phyloP scores from a whole-genome alignment of 2,329 filamentous ascomycete genomes.

The Colletotrichum coccodes region DNA sequence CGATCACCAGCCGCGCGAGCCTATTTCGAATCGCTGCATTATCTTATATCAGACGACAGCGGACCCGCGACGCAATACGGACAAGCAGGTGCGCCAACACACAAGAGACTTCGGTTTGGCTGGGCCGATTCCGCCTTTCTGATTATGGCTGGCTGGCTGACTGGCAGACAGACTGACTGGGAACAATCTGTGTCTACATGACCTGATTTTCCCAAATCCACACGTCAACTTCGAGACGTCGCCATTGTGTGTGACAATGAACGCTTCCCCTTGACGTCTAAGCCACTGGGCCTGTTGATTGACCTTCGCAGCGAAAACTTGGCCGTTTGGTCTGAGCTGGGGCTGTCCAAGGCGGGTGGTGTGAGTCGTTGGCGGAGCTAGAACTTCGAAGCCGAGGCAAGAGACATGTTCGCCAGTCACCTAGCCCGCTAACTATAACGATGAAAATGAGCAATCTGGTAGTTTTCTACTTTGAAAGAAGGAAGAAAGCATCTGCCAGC shows the following conservation, averaged over 20 bases:
- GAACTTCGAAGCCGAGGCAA: neutral
- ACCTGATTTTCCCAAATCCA: neutral
- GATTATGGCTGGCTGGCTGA: neutral
- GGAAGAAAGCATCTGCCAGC: neutral
- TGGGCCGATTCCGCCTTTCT: neutral
- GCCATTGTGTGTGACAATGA: neutral
- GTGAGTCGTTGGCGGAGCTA: neutral
- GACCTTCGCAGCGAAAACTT: neutral
- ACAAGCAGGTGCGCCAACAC: neutral
- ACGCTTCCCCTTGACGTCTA: neutral
- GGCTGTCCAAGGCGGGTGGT: neutral
- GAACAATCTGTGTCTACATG: neutral
- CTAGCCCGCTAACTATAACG: neutral
- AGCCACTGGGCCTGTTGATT: neutral
- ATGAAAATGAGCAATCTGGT: neutral
- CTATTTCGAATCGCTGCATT: neutral
- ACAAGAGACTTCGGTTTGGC: neutral
- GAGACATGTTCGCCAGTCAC: neutral
- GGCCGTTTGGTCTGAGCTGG: neutral
- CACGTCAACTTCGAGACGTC: neutral
- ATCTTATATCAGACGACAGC: neutral
- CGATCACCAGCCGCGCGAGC: neutral
- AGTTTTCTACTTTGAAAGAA: neutral
- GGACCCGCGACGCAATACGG: neutral
- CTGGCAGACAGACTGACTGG: neutral